Conservation (phyloP, 1,284 basidiomycete species). For the Kalmanozyma brasiliensis region DNA sequence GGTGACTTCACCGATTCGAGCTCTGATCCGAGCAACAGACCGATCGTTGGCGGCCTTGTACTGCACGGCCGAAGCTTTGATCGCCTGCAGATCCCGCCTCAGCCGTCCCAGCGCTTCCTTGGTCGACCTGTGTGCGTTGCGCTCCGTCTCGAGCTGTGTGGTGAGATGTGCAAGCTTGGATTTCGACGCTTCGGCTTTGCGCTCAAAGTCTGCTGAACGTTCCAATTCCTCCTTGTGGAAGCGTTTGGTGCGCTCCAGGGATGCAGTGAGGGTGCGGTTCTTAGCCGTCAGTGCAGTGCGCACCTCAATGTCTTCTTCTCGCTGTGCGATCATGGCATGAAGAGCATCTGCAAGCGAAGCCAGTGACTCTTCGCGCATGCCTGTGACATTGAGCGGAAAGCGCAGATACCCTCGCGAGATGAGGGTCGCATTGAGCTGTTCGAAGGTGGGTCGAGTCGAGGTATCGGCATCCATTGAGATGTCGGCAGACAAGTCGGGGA, state of each 20-base stretch:
- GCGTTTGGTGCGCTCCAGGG: constrained; percentile 41
- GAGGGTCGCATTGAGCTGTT: constrained; percentile 53
- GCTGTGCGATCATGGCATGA: constrained; percentile 53
- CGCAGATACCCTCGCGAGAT: constrained; percentile 51
- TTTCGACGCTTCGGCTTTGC: constrained; percentile 47
- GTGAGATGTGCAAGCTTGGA: constrained; percentile 27
- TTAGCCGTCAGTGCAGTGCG: constrained; percentile 51
- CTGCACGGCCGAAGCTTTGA: constrained; percentile 51
- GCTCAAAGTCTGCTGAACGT: constrained; percentile 36
- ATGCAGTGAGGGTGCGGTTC: constrained; percentile 39
- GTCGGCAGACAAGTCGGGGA: constrained; percentile 38
- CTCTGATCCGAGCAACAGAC: constrained; percentile 38
- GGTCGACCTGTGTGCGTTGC: constrained; percentile 42
- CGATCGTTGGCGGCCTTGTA: constrained; percentile 48
- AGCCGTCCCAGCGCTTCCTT: constrained; percentile 47
- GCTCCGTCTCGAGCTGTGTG: constrained; percentile 31
- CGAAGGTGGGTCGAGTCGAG: constrained; percentile 40
- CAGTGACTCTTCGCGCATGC: constrained; percentile 26
- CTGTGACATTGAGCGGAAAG: constrained; percentile 34
- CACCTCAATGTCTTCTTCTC: constrained; percentile 54
- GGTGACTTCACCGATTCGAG: constrained; percentile 52
- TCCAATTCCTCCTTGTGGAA: constrained; percentile 47
- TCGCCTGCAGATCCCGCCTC: constrained; percentile 38
- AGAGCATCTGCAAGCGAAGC: constrained; percentile 42
- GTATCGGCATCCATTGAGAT: constrained; percentile 18